Evolutionary conservation across 768 basidiomycete genomes (phyloP).

Genomic region (Pleurotus citrinopileatus): DNA sequence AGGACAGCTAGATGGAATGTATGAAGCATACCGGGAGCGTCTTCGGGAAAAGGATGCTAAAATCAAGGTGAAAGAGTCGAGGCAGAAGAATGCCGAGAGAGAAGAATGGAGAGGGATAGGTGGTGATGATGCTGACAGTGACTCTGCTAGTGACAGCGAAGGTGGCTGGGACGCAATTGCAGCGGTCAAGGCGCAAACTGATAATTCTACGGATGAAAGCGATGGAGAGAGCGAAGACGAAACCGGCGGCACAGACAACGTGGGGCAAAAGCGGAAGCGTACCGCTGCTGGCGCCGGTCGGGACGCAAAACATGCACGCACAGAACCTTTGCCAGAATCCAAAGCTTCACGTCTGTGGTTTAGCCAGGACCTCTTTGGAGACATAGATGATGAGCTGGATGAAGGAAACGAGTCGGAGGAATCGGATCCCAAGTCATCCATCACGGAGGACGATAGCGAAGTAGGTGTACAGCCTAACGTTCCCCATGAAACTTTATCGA

Average conservation of each 20-base stretch:
- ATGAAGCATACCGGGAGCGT: constrained; percentile 81
- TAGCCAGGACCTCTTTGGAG: constrained; percentile 86
- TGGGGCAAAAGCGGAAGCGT: constrained; percentile 45
- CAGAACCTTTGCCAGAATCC: constrained; percentile 47
- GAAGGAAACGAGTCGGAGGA: constrained; percentile 24
- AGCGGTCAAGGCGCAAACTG: constrained; percentile 44
- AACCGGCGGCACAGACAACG: constrained; percentile 26
- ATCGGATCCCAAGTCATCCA: neutral
- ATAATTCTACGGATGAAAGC: constrained; percentile 47
- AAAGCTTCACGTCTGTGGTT: constrained; percentile 86
- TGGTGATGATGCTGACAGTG: constrained; percentile 33
- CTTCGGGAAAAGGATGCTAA: constrained; percentile 85
- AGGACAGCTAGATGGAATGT: constrained; percentile 83
- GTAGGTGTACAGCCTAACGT: neutral
- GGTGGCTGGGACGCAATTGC: constrained; percentile 76
- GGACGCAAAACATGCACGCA: constrained; percentile 47
- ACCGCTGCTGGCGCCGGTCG: constrained; percentile 18
- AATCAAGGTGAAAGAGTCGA: constrained; percentile 77
- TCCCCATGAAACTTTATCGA: neutral
- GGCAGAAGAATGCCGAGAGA: constrained; percentile 67
- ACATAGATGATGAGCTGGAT: constrained; percentile 38
- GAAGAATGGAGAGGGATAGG: constrained; percentile 84
- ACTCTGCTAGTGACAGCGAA: constrained; percentile 40
- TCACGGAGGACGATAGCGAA: constrained; percentile 24
- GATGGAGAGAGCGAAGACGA: constrained; percentile 39